phyloP scores from a whole-genome alignment of 192 early-diverging fungal species.

The Podila minutissima region DNA sequence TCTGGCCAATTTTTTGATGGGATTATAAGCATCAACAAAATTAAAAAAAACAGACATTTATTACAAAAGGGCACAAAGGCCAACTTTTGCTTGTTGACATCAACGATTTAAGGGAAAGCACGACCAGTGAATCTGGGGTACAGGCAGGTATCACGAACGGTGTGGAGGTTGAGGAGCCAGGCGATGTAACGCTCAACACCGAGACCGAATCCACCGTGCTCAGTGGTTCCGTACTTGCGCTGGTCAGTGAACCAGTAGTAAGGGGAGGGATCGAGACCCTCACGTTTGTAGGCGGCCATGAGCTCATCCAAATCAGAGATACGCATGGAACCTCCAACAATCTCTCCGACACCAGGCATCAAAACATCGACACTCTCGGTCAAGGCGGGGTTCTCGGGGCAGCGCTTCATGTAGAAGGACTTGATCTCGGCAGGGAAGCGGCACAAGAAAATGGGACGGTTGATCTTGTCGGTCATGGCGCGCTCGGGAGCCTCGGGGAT shows the following conservation, averaged over 20 bases:
- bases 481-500: conserved; percentile 99
- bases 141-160: conserved; percentile 89
- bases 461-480: conserved; percentile 98
- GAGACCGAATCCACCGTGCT: conserved; percentile 98
- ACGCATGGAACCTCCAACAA: conserved; percentile 98
- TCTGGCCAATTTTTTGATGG: conserved; percentile 44
- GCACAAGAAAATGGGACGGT: conserved; percentile 93
- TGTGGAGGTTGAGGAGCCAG: conserved; percentile 93
- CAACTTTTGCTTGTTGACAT: background rate
- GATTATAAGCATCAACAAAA: conserved; percentile 13
- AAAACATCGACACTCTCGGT: conserved; percentile 98
- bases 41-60: conserved; percentile 3
- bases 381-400: conserved; percentile 80
- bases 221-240: conserved; percentile 96
- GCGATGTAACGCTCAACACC: conserved; percentile 97
- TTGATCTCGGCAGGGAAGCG: conserved; percentile 99
- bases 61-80: background rate
- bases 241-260: conserved; percentile 99
- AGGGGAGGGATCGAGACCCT: conserved; percentile 88
- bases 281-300: conserved; percentile 84
- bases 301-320: conserved; percentile 88
- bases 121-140: conserved; percentile 77
- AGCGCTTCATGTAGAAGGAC: conserved; percentile 99
- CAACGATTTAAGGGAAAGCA: conserved; percentile 46
- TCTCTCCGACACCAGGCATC: conserved; percentile 98